Evolutionary conservation across 257 asterid genomes (phyloP).

Genomic region (Solanum dulcamara): DNA sequence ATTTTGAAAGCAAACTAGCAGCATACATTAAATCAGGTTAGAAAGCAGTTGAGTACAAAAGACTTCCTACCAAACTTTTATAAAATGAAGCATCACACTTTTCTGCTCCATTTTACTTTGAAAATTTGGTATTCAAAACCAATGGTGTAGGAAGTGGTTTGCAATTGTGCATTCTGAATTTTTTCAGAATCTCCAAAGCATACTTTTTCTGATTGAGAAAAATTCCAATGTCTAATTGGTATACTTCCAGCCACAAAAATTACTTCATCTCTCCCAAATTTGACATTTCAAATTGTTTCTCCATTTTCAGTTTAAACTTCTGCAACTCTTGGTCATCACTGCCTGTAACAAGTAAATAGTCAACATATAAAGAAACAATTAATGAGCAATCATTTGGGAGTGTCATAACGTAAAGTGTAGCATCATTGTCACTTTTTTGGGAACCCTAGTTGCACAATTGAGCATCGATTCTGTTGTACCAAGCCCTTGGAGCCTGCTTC

Average conservation of each 20-base stretch:
- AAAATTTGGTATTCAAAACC: neutral
- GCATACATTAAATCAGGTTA: neutral
- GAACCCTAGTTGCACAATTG: neutral
- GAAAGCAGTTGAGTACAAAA: neutral
- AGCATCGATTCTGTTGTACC: neutral
- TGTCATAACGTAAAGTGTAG: neutral
- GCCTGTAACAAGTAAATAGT: neutral
- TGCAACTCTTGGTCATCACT: neutral
- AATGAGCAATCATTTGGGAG: neutral
- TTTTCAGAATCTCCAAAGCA: neutral
- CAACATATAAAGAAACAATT: neutral
- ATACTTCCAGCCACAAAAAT: neutral
- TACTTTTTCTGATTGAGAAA: neutral
- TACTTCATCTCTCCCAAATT: neutral
- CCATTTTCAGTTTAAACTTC: neutral
- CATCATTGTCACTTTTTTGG: neutral
- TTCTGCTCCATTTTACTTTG: neutral
- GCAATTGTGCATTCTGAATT: neutral
- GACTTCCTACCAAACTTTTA: neutral
- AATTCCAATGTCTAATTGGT: neutral
- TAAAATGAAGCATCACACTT: neutral
- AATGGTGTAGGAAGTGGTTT: neutral
- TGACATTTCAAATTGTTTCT: neutral
- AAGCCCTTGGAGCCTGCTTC: neutral
- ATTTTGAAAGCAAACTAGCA: neutral